Evolutionary conservation across 1,284 basidiomycete genomes (phyloP).

Genomic region (Leccinum pachyderme): DNA sequence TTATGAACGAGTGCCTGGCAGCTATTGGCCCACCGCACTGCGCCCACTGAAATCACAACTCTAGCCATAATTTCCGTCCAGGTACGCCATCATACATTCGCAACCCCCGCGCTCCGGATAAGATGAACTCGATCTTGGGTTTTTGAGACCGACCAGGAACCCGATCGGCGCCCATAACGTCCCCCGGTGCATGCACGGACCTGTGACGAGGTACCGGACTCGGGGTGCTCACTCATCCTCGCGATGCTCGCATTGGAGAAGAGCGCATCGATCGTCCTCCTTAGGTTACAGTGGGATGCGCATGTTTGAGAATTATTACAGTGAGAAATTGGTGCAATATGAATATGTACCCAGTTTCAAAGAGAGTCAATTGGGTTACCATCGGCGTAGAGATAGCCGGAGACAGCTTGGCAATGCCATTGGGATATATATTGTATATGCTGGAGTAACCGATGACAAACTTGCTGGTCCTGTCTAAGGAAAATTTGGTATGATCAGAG

Average conservation of each 20-base stretch:
- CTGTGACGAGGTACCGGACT: background rate
- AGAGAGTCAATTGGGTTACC: too few species aligned
- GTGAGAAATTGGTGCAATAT: too few species aligned
- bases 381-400: background rate
- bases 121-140: constrained; percentile 40
- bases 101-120: background rate
- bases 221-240: background rate
- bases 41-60: constrained; percentile 40
- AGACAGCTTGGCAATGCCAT: background rate
- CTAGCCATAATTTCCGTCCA: background rate
- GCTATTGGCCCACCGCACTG: constrained; percentile 28
- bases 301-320: background rate
- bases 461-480: too few species aligned
- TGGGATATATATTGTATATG: background rate
- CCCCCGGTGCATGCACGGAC: constrained; percentile 30
- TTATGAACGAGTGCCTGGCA: constrained; percentile 33
- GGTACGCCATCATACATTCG: too few species aligned
- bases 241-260: background rate
- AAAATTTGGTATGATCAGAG: background rate
- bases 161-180: constrained; percentile 36
- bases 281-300: background rate
- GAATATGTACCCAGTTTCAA: too few species aligned
- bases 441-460: background rate
- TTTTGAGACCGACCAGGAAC: constrained; percentile 34
- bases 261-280: background rate